Evolutionary conservation across 2,329 filamentous ascomycete species (phyloP).

Genomic region (Epichloe hybrida): DNA sequence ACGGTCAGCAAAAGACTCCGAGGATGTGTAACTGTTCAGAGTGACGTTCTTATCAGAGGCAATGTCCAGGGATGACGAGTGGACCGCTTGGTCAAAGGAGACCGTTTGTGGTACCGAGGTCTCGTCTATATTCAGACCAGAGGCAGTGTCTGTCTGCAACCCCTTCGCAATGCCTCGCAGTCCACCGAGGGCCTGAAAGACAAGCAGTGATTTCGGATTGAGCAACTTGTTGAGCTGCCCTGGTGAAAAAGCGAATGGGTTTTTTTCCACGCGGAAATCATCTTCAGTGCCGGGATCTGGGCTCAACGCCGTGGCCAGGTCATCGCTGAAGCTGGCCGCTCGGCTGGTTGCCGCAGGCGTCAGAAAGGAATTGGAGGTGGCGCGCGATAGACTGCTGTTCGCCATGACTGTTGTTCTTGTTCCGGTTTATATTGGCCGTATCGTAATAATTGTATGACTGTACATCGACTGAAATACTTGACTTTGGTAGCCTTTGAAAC

Average conservation of each 20-base stretch:
- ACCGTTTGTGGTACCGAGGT: slow-evolving; percentile 47
- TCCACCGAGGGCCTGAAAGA: slow-evolving; percentile 64
- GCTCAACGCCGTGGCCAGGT: slow-evolving; percentile 41
- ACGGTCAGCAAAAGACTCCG: slow-evolving; percentile 14
- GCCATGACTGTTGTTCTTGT: background rate
- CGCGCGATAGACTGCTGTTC: background rate
- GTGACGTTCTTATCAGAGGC: slow-evolving; percentile 6
- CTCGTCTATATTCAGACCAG: slow-evolving; percentile 61
- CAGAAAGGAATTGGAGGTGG: slow-evolving; percentile 13
- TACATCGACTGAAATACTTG: no score
- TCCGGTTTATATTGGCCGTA: no score
- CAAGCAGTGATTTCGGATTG: slow-evolving; percentile 64
- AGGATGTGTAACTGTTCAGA: slow-evolving; percentile 10
- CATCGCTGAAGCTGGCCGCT: slow-evolving; percentile 10
- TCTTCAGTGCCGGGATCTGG: slow-evolving; percentile 60
- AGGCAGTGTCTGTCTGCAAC: slow-evolving; percentile 47
- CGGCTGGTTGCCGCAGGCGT: slow-evolving; percentile 10
- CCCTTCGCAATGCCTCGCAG: slow-evolving; percentile 61
- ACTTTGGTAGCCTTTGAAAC: no score
- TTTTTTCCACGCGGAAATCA: slow-evolving; percentile 60
- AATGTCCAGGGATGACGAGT: background rate
- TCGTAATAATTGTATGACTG: no score
- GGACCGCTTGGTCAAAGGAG: slow-evolving; percentile 47
- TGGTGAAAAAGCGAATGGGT: slow-evolving; percentile 72
- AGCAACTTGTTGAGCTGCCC: slow-evolving; percentile 69